Evolutionary conservation across 306 rosid genomes (phyloP).

Genomic region (Dicorynia guianensis): DNA sequence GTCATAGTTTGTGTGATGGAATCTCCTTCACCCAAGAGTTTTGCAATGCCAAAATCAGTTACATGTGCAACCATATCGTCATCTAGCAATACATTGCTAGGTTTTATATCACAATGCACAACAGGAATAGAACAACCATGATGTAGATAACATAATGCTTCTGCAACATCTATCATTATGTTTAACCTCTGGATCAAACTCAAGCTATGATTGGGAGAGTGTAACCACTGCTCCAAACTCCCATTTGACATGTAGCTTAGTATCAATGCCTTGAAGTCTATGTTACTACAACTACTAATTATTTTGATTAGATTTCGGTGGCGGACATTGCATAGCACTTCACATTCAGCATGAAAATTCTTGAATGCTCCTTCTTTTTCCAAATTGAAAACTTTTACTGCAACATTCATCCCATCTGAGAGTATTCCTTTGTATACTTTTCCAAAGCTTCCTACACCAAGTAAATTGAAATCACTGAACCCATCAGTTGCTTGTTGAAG

Average conservation of each 20-base stretch:
- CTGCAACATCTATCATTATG: too few species aligned
- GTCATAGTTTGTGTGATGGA: too few species aligned
- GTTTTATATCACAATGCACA: constrained; percentile 22
- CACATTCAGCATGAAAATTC: neutral
- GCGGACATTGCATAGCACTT: neutral
- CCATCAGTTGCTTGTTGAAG: constrained; percentile 33
- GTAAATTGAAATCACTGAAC: constrained; percentile 7
- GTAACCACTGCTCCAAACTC: neutral
- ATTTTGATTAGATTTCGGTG: constrained; percentile 6
- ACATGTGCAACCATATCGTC: too few species aligned
- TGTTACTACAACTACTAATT: neutral
- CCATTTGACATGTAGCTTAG: constrained; percentile 19
- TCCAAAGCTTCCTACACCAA: neutral
- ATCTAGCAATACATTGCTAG: neutral
- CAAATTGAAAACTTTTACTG: too few species aligned
- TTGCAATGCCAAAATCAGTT: too few species aligned
- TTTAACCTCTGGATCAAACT: too few species aligned
- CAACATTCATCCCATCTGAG: too few species aligned
- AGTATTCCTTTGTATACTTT: too few species aligned
- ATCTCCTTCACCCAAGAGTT: too few species aligned
- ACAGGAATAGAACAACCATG: neutral
- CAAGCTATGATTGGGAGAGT: too few species aligned
- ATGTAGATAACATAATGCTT: too few species aligned
- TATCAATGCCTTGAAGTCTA: constrained; percentile 20
- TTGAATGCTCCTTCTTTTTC: too few species aligned